Base-by-base conservation (phyloP, 2,329 filamentous ascomycete species). In the Fusarium chuoi region DNA sequence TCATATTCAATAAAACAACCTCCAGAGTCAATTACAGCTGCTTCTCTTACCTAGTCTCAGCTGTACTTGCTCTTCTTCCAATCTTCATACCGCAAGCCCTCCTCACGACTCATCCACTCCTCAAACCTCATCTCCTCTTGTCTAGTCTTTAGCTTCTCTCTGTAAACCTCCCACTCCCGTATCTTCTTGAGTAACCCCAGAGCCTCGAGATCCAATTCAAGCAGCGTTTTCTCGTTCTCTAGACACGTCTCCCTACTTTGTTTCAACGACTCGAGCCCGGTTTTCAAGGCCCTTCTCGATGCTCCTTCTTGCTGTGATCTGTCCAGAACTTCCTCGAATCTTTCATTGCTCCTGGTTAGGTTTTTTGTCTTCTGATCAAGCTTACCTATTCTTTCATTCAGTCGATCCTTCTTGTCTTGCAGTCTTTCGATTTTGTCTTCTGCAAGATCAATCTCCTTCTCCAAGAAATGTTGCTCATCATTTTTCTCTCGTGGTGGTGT, bases 21-120 rank as follows among this genome's bases (percentile, higher is more conserved):
- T 14, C 35, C 17, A 20, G 2, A 24, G 0, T 5, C 8, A 7
- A 52, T 0, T 7, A 4, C 17, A 35, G n/a, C 30, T 2, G 17
- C n/a, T 2, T 11, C 24, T 24, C 30, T 51, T 51, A 20, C n/a
- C 22, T 51, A 35, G 6, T 20, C n/a, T 30, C 48, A 6, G 3
- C n/a, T 24, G 30, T 52, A 35, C 4, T 14, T 52, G 20, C 30
- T 52, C 3, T 20, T 52, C 12, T 26, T 52, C 48, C 48, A 52
- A 20, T 52, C n/a, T 9, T 52, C n/a, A 35, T 35, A 52, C 17
- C 12, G 4, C 13, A 52, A 36, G 5, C 30, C 6, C 9, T 52
- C 48, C 48, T 52, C 48, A n/a, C n/a, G n/a, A 12, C 30, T 35
- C 48, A 36, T 52, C 30, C 48, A 52, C n/a, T 20, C 12, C 4